phyloP scores from a whole-genome alignment of 352 stramenopile genomes.

The Phytophthora pinifolia region DNA sequence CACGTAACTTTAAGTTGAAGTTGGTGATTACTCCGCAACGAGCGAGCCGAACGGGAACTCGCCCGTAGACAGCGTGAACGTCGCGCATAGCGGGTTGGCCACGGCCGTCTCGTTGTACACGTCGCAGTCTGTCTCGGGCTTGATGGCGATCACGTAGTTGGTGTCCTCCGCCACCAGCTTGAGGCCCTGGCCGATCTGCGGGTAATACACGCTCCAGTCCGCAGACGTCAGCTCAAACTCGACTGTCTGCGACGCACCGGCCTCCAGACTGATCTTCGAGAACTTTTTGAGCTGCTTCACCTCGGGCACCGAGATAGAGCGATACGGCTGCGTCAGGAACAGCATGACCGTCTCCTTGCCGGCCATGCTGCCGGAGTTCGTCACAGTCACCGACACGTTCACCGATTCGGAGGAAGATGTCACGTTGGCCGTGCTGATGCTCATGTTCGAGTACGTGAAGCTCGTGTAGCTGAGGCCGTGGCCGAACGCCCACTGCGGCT shows the following conservation, averaged over 20 bases:
- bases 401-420: slow-evolving; percentile 12
- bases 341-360: slow-evolving; percentile 13
- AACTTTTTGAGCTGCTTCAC: slow-evolving; percentile 20
- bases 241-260: not conserved
- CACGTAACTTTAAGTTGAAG: slow-evolving; percentile 7
- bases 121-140: too few species aligned
- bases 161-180: too few species aligned
- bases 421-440: slow-evolving; percentile 21
- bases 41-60: too few species aligned
- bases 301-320: slow-evolving; percentile 14
- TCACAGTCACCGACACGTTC: slow-evolving; percentile 17
- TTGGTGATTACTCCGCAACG: not conserved
- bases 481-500: slow-evolving; percentile 56
- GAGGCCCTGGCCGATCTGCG: too few species aligned
- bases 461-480: slow-evolving; percentile 57
- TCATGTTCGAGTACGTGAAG: slow-evolving; percentile 47
- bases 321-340: slow-evolving; percentile 14
- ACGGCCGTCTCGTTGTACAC: not conserved
- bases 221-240: too few species aligned
- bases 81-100: too few species aligned
- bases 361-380: not conserved
- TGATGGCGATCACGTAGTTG: too few species aligned
- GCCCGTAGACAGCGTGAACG: too few species aligned
- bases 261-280: slow-evolving; percentile 15
- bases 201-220: too few species aligned